Percentiles rank a stretch among this genome's conserved stretches.
Evolutionary conservation across 305 asterid genomes (phyloP).

Genomic region (Lippia alba): DNA sequence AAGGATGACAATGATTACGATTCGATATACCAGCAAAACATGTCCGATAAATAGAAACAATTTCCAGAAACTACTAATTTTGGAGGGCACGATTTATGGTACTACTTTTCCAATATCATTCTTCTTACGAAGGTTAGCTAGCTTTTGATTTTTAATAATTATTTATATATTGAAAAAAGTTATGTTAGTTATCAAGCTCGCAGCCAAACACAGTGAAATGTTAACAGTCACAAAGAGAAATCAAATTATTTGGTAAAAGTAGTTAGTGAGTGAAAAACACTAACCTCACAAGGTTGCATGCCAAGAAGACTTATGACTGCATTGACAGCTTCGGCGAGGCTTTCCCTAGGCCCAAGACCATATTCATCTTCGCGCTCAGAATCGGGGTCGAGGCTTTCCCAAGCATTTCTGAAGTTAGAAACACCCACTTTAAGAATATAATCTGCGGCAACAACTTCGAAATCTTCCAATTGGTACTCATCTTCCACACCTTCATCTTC

Average conservation of each 20-base stretch:
- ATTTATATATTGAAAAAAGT: too few relatives aligned
- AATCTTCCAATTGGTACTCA: conserved; percentile 93
- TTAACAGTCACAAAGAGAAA: neutral
- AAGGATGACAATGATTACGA: too few relatives aligned
- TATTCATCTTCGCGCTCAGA: conserved; percentile 80
- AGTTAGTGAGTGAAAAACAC: conserved; percentile 27
- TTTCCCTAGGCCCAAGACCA: conserved; percentile 94
- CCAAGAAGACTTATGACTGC: conserved; percentile 88
- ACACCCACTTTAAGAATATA: conserved; percentile 84
- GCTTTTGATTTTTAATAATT: too few relatives aligned
- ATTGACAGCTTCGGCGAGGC: conserved; percentile 79
- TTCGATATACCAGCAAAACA: too few relatives aligned
- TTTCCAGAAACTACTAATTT: too few relatives aligned
- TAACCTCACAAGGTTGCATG: conserved; percentile 94
- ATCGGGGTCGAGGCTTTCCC: conserved; percentile 86
- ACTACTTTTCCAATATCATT: too few relatives aligned
- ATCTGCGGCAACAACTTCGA: conserved; percentile 87
- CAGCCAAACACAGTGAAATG: too few relatives aligned
- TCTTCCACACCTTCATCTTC: conserved; percentile 96
- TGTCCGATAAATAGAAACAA: too few relatives aligned
- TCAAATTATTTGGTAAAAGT: neutral
- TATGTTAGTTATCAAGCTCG: too few relatives aligned
- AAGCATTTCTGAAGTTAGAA: conserved; percentile 88
- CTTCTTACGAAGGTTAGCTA: too few relatives aligned
- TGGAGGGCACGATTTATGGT: too few relatives aligned